phyloP scores from a whole-genome alignment of 192 early-diverging fungal genomes.

The Coemansia sp. region DNA sequence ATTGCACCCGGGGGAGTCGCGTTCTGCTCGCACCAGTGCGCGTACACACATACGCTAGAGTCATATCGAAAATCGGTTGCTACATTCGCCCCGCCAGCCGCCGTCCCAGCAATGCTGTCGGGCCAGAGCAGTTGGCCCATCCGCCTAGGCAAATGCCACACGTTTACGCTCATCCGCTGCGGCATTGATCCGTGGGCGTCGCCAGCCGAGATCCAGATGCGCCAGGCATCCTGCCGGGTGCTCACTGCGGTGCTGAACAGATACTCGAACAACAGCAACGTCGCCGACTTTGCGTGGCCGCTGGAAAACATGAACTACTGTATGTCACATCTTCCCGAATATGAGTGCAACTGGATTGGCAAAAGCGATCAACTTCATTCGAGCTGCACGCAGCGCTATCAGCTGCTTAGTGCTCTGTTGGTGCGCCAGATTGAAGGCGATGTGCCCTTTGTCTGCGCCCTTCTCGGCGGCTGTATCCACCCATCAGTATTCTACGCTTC shows the following conservation, averaged over 20 bases:
- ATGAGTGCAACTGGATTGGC: constrained; percentile 5
- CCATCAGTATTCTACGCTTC: constrained; percentile 11
- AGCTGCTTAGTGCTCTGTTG: constrained; percentile 5
- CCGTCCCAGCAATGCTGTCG: neutral
- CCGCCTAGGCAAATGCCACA: constrained; percentile 5
- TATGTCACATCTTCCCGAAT: constrained; percentile 11
- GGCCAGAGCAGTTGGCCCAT: neutral
- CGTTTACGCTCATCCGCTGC: constrained; percentile 20
- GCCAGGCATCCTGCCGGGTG: constrained; percentile 4
- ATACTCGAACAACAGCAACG: neutral
- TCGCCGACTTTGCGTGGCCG: constrained; percentile 16
- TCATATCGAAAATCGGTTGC: constrained; percentile 1
- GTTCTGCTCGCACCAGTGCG: constrained; percentile 18
- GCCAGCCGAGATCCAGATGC: constrained; percentile 10
- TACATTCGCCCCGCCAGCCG: neutral
- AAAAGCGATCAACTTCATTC: neutral
- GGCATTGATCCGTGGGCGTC: constrained; percentile 26
- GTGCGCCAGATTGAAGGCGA: constrained; percentile 4
- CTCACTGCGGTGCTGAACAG: constrained; percentile 3
- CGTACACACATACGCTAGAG: constrained; percentile 9
- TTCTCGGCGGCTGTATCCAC: constrained; percentile 6
- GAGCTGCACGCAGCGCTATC: constrained; percentile 14
- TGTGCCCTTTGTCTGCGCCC: constrained; percentile 1
- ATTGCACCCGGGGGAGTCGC: neutral
- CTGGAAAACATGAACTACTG: constrained; percentile 20